Conservation (phyloP, 768 basidiomycete species). For the Boletus reticulatus region DNA sequence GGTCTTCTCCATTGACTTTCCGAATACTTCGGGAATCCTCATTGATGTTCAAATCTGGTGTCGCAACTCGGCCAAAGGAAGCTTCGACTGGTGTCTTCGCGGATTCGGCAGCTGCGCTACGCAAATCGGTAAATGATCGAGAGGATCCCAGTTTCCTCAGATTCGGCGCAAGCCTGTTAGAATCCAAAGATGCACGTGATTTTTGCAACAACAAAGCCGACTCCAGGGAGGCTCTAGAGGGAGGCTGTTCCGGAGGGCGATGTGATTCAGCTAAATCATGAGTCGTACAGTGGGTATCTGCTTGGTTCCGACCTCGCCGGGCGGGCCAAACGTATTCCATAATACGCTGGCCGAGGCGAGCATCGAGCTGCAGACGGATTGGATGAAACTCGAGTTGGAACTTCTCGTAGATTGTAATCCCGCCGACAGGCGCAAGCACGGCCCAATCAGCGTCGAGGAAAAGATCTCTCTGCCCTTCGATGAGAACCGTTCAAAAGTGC, state of each 20-base stretch:
- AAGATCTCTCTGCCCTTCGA: conserved; percentile 51
- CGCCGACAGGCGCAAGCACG: conserved; percentile 86
- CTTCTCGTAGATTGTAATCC: conserved; percentile 83
- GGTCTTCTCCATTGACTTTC: conserved; percentile 19
- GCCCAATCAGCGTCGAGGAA: conserved; percentile 81
- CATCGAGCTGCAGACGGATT: conserved; percentile 83
- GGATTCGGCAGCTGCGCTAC: conserved; percentile 41
- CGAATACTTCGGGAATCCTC: conserved; percentile 23
- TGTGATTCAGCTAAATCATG: conserved; percentile 16
- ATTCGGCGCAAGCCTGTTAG: conserved; percentile 36
- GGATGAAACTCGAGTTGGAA: conserved; percentile 85
- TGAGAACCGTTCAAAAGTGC: conserved; percentile 4
- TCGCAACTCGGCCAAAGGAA: conserved; percentile 5
- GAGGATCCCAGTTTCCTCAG: conserved; percentile 56
- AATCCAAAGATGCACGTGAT: conserved; percentile 34
- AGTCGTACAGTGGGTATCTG: neutral
- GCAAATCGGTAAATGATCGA: conserved; percentile 69
- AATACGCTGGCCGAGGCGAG: conserved; percentile 73
- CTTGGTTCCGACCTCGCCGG: conserved; percentile 37
- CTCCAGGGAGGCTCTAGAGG: conserved; percentile 48
- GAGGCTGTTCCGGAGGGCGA: conserved; percentile 16
- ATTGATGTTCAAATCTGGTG: conserved; percentile 15
- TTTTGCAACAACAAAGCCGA: conserved; percentile 40
- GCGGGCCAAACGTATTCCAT: conserved; percentile 89
- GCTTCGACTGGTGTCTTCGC: conserved; percentile 17